Evolutionary conservation across 768 basidiomycete species (phyloP).

Genomic region (Trametes gibbosa): DNA sequence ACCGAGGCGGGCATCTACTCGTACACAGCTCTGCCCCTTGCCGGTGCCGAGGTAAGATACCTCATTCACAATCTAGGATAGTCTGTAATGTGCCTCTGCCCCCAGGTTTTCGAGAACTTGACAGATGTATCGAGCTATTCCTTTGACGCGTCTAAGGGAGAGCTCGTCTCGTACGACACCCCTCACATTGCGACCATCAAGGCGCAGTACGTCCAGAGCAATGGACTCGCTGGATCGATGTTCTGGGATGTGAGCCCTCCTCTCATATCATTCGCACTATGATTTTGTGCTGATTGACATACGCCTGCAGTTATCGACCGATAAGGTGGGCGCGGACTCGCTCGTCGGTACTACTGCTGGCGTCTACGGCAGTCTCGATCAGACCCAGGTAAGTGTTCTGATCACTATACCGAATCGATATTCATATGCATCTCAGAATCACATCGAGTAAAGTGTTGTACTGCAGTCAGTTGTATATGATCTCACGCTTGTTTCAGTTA

Average conservation of each 20-base stretch:
- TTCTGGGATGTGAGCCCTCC: conserved; percentile 55
- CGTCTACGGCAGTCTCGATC: conserved; percentile 53
- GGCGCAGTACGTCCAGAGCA: conserved; percentile 59
- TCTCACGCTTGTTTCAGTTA: conserved; percentile 29
- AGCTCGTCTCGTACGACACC: conserved; percentile 77
- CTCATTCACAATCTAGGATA: neutral
- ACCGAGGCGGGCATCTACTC: conserved; percentile 72
- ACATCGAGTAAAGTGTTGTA: conserved; percentile 37
- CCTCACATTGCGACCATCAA: conserved; percentile 66
- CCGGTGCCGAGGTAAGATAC: conserved; percentile 25
- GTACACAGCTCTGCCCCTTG: conserved; percentile 68
- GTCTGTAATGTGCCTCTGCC: neutral
- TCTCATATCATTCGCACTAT: no score
- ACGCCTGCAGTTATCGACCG: conserved; percentile 46
- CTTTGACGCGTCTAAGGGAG: conserved; percentile 60
- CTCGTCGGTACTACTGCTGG: conserved; percentile 50
- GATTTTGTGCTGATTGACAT: neutral
- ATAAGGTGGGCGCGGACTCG: conserved; percentile 55
- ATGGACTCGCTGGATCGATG: conserved; percentile 70
- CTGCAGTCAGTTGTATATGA: neutral
- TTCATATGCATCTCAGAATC: conserved; percentile 40
- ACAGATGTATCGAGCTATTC: conserved; percentile 72
- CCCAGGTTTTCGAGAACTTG: conserved; percentile 56
- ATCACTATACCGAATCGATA: neutral
- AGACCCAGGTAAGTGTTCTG: conserved; percentile 33